Conservation (phyloP, 2,329 filamentous ascomycete species). For the Septoria linicola region DNA sequence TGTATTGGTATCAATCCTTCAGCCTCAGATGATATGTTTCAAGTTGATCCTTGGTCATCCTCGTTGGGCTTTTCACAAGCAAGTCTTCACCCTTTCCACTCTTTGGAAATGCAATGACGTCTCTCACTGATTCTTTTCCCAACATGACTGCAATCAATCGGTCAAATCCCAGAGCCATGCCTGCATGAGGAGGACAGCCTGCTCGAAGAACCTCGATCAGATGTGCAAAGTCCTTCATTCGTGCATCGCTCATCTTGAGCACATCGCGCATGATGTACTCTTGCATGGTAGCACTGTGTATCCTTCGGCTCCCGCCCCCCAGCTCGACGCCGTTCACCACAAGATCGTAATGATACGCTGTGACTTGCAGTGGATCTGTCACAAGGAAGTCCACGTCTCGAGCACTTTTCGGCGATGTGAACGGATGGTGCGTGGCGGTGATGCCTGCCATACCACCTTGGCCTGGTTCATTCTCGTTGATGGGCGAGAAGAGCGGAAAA, state of each 20-base stretch:
- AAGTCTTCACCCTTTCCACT: slow-evolving; percentile 84
- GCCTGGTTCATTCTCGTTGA: slow-evolving; percentile 64
- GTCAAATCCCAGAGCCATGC: slow-evolving; percentile 90
- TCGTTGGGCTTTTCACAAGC: slow-evolving; percentile 74
- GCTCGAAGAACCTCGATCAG: slow-evolving; percentile 76
- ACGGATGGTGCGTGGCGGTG: slow-evolving; percentile 88
- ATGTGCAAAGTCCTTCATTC: slow-evolving; percentile 80
- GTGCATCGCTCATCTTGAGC: slow-evolving; percentile 69
- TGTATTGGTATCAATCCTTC: slow-evolving; percentile 5
- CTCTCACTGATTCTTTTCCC: slow-evolving; percentile 72
- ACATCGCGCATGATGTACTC: slow-evolving; percentile 81
- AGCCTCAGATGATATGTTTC: slow-evolving; percentile 58
- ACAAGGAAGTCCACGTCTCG: slow-evolving; percentile 73
- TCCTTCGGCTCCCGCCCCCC: slow-evolving; percentile 88
- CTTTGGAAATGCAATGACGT: slow-evolving; percentile 98
- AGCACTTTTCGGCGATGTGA: slow-evolving; percentile 77
- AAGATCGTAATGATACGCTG: slow-evolving; percentile 90
- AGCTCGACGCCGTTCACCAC: slow-evolving; percentile 94
- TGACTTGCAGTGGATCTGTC: slow-evolving; percentile 67
- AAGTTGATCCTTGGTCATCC: slow-evolving; percentile 61
- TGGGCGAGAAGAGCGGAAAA: slow-evolving; percentile 88
- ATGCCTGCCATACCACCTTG: slow-evolving; percentile 81
- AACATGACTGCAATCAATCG: slow-evolving; percentile 77
- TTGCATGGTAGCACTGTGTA: slow-evolving; percentile 80
- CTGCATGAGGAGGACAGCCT: slow-evolving; percentile 92